Evolutionary conservation across 2,329 filamentous ascomycete species (phyloP).

Genomic region (Trichoderma sp.): DNA sequence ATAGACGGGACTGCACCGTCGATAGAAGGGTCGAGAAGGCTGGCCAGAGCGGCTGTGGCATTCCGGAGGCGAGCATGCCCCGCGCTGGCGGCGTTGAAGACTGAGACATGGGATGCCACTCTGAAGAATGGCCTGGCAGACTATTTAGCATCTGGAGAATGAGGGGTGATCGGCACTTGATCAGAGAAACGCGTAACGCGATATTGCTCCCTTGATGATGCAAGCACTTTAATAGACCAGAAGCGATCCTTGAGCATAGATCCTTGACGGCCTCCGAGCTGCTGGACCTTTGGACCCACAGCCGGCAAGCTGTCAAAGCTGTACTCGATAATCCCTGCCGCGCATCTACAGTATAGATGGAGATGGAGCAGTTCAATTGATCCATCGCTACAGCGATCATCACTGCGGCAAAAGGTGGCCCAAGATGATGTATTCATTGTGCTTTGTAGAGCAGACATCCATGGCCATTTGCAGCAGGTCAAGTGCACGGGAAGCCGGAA

Average conservation of each 20-base stretch:
- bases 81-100: slow-evolving; percentile 10
- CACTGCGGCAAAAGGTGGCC: too few species aligned
- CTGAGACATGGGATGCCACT: slow-evolving; percentile 29
- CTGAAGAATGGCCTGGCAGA: slow-evolving; percentile 6
- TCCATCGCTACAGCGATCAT: neutral
- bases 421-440: neutral
- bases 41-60: slow-evolving; percentile 27
- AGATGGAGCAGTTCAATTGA: neutral
- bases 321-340: neutral
- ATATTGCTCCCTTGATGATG: slow-evolving; percentile 1
- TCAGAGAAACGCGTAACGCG: slow-evolving; percentile 10
- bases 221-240: neutral
- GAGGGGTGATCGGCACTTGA: neutral
- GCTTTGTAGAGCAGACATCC: neutral
- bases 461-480: neutral
- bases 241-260: neutral
- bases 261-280: neutral
- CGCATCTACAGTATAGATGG: neutral
- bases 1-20: neutral
- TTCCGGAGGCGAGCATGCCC: slow-evolving; percentile 33
- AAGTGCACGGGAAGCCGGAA: slow-evolving; percentile 16
- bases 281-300: neutral
- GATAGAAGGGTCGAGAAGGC: slow-evolving; percentile 15
- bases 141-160: slow-evolving; percentile 13
- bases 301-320: neutral